Conservation (phyloP, 1,139 yeast species). For the Sugiyamaella xylanicola region DNA sequence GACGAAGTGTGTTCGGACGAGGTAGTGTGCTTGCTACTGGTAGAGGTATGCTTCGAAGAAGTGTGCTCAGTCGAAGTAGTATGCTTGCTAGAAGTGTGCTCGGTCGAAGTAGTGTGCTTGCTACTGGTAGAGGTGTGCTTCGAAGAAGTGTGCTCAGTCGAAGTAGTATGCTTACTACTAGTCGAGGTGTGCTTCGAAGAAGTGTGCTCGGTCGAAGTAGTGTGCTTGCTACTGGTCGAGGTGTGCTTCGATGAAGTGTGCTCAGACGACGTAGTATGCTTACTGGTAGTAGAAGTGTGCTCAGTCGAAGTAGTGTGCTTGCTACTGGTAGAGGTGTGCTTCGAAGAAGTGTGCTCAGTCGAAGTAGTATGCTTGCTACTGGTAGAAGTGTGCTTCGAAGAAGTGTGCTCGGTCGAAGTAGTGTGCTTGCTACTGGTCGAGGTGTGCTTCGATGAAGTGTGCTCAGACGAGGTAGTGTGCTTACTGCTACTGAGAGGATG, state of each 20-base stretch:
- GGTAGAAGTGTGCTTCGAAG: neutral
- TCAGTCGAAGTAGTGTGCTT: neutral
- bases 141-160: neutral
- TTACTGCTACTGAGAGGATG: too few relatives aligned
- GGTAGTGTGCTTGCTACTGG: neutral
- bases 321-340: neutral
- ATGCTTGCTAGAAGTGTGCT: neutral
- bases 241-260: neutral
- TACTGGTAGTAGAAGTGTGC: neutral
- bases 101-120: neutral
- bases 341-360: neutral
- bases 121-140: neutral
- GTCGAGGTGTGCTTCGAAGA: neutral
- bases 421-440: neutral
- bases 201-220: neutral
- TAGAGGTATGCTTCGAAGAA: neutral
- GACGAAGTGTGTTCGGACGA: neutral
- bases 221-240: neutral
- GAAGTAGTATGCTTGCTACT: neutral
- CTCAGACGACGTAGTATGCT: neutral
- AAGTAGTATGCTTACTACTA: too few relatives aligned
- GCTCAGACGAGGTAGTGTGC: too few relatives aligned
- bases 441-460: neutral
- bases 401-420: neutral
- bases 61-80: neutral